These are phyloP conservation scores for Claviceps citrina DNA, from an alignment of 2,329 filamentous ascomycete species.

Conservation along the genomic window DNA sequence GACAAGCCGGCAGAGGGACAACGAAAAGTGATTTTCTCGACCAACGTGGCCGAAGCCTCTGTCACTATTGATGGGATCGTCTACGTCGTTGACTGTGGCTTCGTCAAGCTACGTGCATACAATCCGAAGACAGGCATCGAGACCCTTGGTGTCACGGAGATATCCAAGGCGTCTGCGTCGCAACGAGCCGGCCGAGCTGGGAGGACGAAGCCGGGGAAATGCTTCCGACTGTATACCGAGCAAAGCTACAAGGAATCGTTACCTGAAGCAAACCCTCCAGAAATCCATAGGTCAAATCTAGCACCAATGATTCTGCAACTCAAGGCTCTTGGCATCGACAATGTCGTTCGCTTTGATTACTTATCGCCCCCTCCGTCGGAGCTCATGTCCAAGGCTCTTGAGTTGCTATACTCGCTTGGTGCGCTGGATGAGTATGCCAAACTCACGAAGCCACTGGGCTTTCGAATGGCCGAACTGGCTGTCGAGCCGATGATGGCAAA, in stretches of 20 bases:
- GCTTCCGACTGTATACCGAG: conserved; percentile 84
- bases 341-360: conserved; percentile 81
- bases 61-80: conserved; percentile 87
- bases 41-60: conserved; percentile 92
- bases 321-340: conserved; percentile 89
- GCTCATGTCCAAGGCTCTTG: conserved; percentile 70
- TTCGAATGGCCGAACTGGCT: conserved; percentile 82
- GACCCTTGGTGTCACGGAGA: conserved; percentile 61
- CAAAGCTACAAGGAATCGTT: conserved; percentile 44
- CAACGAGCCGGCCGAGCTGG: conserved; percentile 85
- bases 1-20: conserved; percentile 67
- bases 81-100: conserved; percentile 81
- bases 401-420: conserved; percentile 73
- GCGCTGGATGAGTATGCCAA: conserved; percentile 82
- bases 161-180: conserved; percentile 84
- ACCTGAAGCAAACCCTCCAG: conserved; percentile 61
- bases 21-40: conserved; percentile 82
- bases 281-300: conserved; percentile 84
- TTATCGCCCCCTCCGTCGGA: conserved; percentile 73
- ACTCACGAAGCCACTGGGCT: conserved; percentile 74
- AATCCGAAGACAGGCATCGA: conserved; percentile 78
- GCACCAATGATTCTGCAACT: conserved; percentile 79
- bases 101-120: conserved; percentile 78
- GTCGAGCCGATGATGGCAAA: conserved; percentile 95
- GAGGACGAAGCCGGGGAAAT: conserved; percentile 80